Conservation (phyloP, 2,329 filamentous ascomycete genomes). For the Drechslera avenae region DNA sequence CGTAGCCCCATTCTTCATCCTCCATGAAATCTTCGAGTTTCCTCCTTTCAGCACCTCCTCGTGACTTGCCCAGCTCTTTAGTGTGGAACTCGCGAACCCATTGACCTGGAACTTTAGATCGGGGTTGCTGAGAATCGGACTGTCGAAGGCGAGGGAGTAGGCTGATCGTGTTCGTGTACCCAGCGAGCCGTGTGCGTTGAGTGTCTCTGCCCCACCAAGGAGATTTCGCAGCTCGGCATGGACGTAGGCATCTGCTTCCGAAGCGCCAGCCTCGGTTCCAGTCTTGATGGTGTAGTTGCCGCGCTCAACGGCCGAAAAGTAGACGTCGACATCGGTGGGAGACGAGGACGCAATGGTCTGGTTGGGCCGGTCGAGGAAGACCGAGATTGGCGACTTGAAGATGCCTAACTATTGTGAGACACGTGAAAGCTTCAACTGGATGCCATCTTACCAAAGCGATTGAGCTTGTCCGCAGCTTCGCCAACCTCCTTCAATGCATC, state of each 20-base stretch:
- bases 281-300: conserved; percentile 87
- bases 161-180: conserved; percentile 90
- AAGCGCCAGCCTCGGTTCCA: conserved; percentile 90
- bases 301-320: conserved; percentile 77
- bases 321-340: conserved; percentile 80
- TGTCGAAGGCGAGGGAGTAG: conserved; percentile 84
- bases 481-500: conserved; percentile 75
- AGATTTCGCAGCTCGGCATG: conserved; percentile 88
- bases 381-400: conserved; percentile 79
- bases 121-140: conserved; percentile 83
- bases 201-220: conserved; percentile 88
- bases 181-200: conserved; percentile 84
- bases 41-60: conserved; percentile 86
- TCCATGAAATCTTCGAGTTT: conserved; percentile 76
- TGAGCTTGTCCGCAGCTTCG: conserved; percentile 72
- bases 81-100: conserved; percentile 78
- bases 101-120: conserved; percentile 80
- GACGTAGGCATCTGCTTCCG: conserved; percentile 91
- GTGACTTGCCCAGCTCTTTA: conserved; percentile 92
- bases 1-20: conserved; percentile 65
- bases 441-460: conserved; percentile 70
- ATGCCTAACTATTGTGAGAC: conserved; percentile 66
- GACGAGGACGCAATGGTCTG: conserved; percentile 70
- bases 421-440: conserved; percentile 1
- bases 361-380: conserved; percentile 79